These are phyloP conservation scores for Volvariella surrecta DNA, from an alignment of 1,284 basidiomycete species.

Conservation along the genomic window DNA sequence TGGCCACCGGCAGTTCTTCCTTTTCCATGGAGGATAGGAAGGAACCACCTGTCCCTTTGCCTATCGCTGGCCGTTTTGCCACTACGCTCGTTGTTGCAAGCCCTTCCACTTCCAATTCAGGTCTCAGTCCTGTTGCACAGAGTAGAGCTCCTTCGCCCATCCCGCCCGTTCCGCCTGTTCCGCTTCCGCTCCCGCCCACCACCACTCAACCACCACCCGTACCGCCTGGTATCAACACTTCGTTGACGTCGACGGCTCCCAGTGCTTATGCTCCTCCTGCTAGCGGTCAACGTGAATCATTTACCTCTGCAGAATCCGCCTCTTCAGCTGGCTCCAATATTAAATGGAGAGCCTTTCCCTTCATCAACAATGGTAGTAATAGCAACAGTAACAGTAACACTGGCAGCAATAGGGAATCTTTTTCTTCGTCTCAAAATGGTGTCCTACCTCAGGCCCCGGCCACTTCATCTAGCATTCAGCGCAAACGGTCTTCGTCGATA, in stretches of 20 bases:
- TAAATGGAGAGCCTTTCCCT: no score
- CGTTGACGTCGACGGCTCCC: background rate
- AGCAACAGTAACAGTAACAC: no score
- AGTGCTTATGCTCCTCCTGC: background rate
- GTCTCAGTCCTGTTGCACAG: background rate
- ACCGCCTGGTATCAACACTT: background rate
- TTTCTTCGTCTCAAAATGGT: no score
- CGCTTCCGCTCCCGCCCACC: background rate
- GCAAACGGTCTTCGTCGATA: constrained; percentile 9
- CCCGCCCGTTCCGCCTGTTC: constrained; percentile 2
- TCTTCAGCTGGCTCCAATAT: background rate
- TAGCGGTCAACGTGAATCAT: background rate
- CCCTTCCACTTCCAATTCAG: constrained; percentile 4
- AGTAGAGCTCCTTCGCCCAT: constrained; percentile 4
- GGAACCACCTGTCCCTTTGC: constrained; percentile 24
- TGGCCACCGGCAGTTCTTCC: constrained; percentile 8
- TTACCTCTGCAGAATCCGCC: background rate
- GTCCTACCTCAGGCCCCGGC: no score
- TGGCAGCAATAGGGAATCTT: no score
- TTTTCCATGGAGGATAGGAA: no score
- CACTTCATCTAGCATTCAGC: background rate
- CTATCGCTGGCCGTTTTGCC: constrained; percentile 45
- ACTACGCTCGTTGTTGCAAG: constrained; percentile 20
- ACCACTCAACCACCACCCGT: background rate
- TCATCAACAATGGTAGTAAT: no score